Evolutionary conservation across 2,329 filamentous ascomycete species (phyloP).

Genomic region (Bretziella fagacearum): DNA sequence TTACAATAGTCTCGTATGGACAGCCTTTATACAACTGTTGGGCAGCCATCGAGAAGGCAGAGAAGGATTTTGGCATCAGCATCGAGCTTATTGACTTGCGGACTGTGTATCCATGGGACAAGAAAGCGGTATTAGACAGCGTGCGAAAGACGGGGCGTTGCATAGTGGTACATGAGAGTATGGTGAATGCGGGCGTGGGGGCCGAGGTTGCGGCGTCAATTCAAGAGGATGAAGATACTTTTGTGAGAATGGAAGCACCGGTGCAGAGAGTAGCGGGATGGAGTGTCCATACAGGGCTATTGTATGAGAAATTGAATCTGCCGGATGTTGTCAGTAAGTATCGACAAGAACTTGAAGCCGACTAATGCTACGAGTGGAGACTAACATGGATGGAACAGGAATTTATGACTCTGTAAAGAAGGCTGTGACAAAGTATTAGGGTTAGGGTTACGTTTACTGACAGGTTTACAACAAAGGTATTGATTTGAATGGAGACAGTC

Average conservation of each 20-base stretch:
- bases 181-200: conserved; percentile 77
- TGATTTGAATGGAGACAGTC: too few relatives aligned
- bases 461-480: too few relatives aligned
- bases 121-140: conserved; percentile 60
- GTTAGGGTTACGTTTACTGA: background rate
- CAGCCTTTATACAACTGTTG: conserved; percentile 76
- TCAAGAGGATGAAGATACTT: conserved; percentile 60
- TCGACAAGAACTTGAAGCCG: background rate
- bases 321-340: conserved; percentile 75
- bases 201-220: conserved; percentile 80
- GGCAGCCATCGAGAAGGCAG: conserved; percentile 55
- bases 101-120: conserved; percentile 85
- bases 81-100: conserved; percentile 77
- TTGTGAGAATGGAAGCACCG: conserved; percentile 68
- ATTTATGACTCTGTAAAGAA: conserved; percentile 38
- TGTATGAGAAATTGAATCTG: conserved; percentile 65
- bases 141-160: conserved; percentile 76
- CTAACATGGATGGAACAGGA: conserved; percentile 9
- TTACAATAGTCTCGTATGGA: conserved; percentile 79
- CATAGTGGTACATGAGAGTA: conserved; percentile 80
- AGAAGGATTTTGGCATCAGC: conserved; percentile 58
- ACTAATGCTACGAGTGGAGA: conserved; percentile 1
- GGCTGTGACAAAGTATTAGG: conserved; percentile 42
- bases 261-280: conserved; percentile 77
- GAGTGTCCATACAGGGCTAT: conserved; percentile 65